These are phyloP conservation scores for Ascochyta pisi DNA, from an alignment of 2,329 filamentous ascomycete species.

Conservation along the genomic window DNA sequence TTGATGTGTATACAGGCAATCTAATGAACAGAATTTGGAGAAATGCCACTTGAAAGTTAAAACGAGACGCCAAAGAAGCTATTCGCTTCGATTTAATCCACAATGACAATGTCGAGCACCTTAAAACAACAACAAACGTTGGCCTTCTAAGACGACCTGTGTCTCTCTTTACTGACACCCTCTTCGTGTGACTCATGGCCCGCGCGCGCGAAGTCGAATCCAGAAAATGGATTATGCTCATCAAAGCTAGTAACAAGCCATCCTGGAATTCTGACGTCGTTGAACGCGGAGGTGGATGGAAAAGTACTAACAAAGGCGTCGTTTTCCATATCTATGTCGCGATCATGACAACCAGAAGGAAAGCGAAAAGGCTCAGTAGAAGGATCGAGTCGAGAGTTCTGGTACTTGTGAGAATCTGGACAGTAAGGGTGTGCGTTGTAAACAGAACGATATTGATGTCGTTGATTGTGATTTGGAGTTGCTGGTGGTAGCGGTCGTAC, in stretches of 20 bases:
- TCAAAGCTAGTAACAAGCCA: conserved; percentile 27
- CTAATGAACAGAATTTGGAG: neutral
- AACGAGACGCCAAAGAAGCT: too few species aligned
- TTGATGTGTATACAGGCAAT: neutral
- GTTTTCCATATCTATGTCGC: neutral
- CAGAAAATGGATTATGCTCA: conserved; percentile 19
- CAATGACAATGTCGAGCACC: too few species aligned
- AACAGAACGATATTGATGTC: neutral
- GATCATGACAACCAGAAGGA: neutral
- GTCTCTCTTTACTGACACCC: neutral
- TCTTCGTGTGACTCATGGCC: neutral
- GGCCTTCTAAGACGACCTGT: neutral
- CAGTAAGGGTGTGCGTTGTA: neutral
- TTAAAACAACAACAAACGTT: too few species aligned
- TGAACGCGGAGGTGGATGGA: neutral
- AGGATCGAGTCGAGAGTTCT: neutral
- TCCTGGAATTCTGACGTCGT: conserved; percentile 10
- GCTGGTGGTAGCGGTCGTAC: neutral
- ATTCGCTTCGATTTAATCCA: too few species aligned
- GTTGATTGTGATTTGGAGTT: neutral
- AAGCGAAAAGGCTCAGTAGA: neutral
- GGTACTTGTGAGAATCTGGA: neutral
- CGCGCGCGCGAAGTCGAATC: neutral
- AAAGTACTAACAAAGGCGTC: neutral
- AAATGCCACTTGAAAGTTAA: too few species aligned